These are phyloP conservation scores for Fraxinus sp. DNA, from an alignment of 305 asterid genomes.

Conservation along the genomic window DNA sequence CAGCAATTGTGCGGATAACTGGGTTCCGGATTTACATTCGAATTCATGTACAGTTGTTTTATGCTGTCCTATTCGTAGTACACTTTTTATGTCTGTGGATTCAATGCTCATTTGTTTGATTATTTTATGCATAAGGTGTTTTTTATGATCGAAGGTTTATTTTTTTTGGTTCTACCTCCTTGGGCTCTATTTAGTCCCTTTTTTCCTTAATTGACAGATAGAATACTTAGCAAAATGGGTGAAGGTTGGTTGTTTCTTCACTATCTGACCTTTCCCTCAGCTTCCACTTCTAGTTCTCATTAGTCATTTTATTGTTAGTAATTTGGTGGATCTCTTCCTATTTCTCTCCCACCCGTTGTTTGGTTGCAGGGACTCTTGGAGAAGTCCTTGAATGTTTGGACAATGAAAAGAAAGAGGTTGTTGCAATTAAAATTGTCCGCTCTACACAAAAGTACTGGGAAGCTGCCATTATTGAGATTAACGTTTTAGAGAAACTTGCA, in stretches of 20 bases:
- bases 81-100: neutral
- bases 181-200: constrained; percentile 21
- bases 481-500: constrained; percentile 69
- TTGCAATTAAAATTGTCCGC: constrained; percentile 81
- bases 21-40: neutral
- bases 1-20: neutral
- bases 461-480: constrained; percentile 84
- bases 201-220: constrained; percentile 52
- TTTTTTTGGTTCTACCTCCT: neutral
- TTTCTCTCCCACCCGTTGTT: constrained; percentile 15
- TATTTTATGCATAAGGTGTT: neutral
- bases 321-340: constrained; percentile 25
- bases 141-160: neutral
- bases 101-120: neutral
- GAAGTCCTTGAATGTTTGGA: constrained; percentile 87
- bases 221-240: constrained; percentile 87
- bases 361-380: constrained; percentile 76
- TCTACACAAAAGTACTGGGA: constrained; percentile 78
- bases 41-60: neutral
- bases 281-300: constrained; percentile 8
- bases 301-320: constrained; percentile 15
- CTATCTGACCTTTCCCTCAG: constrained; percentile 5
- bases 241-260: constrained; percentile 67
- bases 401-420: constrained; percentile 62
- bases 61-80: neutral